These are phyloP conservation scores for Alternaria ethzedia DNA, from an alignment of 2,329 filamentous ascomycete species.

Conservation along the genomic window DNA sequence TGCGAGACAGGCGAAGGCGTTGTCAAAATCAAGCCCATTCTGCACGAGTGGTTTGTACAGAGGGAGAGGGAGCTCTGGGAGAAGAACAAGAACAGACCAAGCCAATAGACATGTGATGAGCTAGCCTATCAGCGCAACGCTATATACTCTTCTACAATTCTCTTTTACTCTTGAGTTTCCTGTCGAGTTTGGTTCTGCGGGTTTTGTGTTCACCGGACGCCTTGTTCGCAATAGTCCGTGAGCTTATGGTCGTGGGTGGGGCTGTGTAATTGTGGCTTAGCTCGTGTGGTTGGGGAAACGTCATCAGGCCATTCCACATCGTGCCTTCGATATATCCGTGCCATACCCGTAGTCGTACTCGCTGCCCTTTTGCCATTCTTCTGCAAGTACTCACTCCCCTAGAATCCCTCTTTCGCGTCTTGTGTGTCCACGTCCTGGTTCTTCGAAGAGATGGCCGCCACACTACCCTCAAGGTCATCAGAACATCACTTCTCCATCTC, in stretches of 20 bases:
- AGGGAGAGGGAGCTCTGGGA: conserved; percentile 45
- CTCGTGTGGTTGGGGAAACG: conserved; percentile 1
- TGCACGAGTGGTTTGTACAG: conserved; percentile 74
- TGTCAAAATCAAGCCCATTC: conserved; percentile 65
- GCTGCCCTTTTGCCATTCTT: not conserved
- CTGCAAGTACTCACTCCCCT: not conserved
- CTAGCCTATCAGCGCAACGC: not conserved
- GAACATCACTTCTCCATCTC: conserved; percentile 34
- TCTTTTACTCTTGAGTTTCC: not conserved
- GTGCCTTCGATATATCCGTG: not conserved
- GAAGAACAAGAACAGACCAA: conserved; percentile 33
- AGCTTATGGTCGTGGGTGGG: conserved; percentile 13
- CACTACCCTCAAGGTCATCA: conserved; percentile 17
- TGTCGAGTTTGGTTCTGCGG: not conserved
- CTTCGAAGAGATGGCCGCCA: conserved; percentile 24
- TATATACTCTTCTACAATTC: not conserved
- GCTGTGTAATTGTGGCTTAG: conserved; percentile 34
- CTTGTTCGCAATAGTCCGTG: not conserved
- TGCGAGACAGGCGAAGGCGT: conserved; percentile 19
- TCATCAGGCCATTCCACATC: conserved; percentile 1
- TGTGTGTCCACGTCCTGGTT: not conserved
- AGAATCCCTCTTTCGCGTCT: not conserved
- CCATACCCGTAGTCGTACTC: not conserved
- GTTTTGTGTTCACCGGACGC: not conserved
- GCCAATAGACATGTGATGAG: conserved; percentile 7